These are phyloP conservation scores for Microthlaspi erraticum DNA, from an alignment of 345 rosid genomes.

Conservation along the genomic window DNA sequence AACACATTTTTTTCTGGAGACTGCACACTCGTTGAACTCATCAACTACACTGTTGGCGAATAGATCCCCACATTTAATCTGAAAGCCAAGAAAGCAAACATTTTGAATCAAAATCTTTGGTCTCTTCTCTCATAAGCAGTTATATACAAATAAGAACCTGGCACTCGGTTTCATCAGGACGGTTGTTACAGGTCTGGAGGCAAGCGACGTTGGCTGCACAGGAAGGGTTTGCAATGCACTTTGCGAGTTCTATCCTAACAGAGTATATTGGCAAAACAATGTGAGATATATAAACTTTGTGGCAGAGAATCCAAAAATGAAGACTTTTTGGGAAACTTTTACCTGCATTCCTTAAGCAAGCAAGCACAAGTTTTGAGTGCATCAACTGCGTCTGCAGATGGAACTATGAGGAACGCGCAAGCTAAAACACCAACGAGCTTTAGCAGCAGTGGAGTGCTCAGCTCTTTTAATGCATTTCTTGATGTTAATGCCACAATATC, in stretches of 20 bases:
- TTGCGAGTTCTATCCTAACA: constrained; percentile 86
- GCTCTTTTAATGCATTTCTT: constrained; percentile 46
- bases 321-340: constrained; percentile 17
- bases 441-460: constrained; percentile 48
- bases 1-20: constrained; percentile 89
- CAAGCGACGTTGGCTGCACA: constrained; percentile 96
- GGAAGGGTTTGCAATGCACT: constrained; percentile 87
- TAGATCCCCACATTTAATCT: constrained; percentile 96
- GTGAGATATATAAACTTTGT: not conserved
- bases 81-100: constrained; percentile 29
- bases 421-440: constrained; percentile 65
- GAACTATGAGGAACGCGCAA: constrained; percentile 65
- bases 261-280: constrained; percentile 30
- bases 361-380: constrained; percentile 95
- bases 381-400: constrained; percentile 89
- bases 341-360: constrained; percentile 94
- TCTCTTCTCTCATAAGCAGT: constrained; percentile 5
- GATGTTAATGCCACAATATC: constrained; percentile 47
- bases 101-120: not conserved
- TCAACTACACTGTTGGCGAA: constrained; percentile 87
- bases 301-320: constrained; percentile 13
- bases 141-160: constrained; percentile 59
- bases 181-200: constrained; percentile 93
- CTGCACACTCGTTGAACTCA: constrained; percentile 92
- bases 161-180: constrained; percentile 95